Percentiles rank a stretch among this genome's conserved stretches.
These are phyloP conservation scores for Salix brachista DNA, from an alignment of 345 rosid species.

Conservation along the genomic window DNA sequence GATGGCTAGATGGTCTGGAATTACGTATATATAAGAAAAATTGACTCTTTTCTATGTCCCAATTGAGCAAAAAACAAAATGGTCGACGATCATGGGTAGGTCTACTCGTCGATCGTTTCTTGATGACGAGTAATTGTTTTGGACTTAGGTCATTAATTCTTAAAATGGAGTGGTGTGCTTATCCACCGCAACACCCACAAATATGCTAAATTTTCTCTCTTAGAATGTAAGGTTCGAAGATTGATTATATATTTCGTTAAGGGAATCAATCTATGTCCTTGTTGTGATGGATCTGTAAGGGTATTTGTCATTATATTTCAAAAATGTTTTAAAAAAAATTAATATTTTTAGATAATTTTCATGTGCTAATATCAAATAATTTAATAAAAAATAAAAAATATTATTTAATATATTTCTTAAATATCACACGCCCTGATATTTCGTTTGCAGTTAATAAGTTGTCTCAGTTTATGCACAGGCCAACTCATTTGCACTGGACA, in stretches of 20 bases:
- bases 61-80: background rate
- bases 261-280: background rate
- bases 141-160: background rate
- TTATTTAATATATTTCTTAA: too few relatives aligned
- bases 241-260: background rate
- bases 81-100: background rate
- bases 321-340: too few relatives aligned
- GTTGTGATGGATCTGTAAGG: background rate
- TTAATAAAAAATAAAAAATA: too few relatives aligned
- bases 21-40: background rate
- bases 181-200: background rate
- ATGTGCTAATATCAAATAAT: too few relatives aligned
- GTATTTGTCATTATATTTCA: rapidly evolving
- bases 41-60: background rate
- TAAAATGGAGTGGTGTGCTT: background rate
- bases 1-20: background rate
- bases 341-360: too few relatives aligned
- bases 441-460: too few relatives aligned
- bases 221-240: background rate
- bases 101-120: background rate
- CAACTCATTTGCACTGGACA: too few relatives aligned
- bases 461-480: too few relatives aligned
- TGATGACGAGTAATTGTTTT: background rate
- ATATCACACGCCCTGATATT: too few relatives aligned
- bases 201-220: too few relatives aligned